These are phyloP conservation scores for Botryosphaeria agaves DNA, from an alignment of 2,329 filamentous ascomycete genomes.

Conservation along the genomic window DNA sequence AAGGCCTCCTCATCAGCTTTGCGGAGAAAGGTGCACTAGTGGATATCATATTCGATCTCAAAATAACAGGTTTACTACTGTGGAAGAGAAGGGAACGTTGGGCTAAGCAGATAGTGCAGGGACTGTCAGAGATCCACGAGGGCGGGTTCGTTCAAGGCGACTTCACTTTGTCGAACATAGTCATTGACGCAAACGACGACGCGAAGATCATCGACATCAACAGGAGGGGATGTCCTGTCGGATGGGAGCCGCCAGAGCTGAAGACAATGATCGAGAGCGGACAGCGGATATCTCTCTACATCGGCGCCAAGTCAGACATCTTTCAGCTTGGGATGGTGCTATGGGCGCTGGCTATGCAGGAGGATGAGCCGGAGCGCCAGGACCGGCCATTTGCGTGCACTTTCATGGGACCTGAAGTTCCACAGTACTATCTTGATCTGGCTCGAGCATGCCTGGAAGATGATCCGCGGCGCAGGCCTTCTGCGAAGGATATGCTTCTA, in stretches of 20 bases:
- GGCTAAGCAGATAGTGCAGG: conserved; percentile 81
- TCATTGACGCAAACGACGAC: conserved; percentile 67
- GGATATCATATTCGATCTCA: conserved; percentile 72
- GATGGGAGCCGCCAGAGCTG: conserved; percentile 93
- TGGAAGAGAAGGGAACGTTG: conserved; percentile 69
- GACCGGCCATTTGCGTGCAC: conserved; percentile 43
- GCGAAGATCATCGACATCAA: conserved; percentile 99
- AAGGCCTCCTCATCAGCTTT: conserved; percentile 77
- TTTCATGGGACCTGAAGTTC: conserved; percentile 32
- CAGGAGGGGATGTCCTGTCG: conserved; percentile 85
- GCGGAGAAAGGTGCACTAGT: conserved; percentile 76
- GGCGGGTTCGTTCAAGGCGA: conserved; percentile 94
- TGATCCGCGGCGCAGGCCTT: conserved; percentile 52
- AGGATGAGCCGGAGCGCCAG: conserved; percentile 77
- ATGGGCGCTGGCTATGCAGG: conserved; percentile 74
- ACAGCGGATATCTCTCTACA: conserved; percentile 89
- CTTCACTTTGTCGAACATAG: conserved; percentile 93
- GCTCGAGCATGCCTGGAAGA: conserved; percentile 62
- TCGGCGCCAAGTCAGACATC: conserved; percentile 92
- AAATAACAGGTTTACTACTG: conserved; percentile 33
- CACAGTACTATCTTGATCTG: conserved; percentile 61
- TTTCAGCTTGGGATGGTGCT: conserved; percentile 95
- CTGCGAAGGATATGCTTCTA: conserved; percentile 53
- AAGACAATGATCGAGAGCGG: conserved; percentile 69
- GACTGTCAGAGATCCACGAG: conserved; percentile 85